phyloP scores from a whole-genome alignment of 768 basidiomycete species.

The Hypsizygus marmoreus region DNA sequence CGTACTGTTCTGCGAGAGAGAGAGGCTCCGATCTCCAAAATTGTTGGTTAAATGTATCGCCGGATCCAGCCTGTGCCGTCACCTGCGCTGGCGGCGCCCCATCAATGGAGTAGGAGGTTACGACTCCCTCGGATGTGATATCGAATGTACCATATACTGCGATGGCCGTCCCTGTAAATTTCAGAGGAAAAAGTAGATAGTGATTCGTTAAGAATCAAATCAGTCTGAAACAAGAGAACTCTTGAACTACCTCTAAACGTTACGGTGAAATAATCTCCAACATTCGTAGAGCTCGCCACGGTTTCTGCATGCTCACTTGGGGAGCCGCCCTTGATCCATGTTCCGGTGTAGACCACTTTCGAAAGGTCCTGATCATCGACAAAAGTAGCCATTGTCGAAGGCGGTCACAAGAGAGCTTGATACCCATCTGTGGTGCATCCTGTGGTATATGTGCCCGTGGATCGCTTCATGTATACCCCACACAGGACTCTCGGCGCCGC shows the following conservation, averaged over 20 bases:
- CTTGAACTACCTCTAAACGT: slow-evolving; percentile 31
- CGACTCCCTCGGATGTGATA: slow-evolving; percentile 34
- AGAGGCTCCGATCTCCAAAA: slow-evolving; percentile 36
- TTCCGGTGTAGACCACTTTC: slow-evolving; percentile 33
- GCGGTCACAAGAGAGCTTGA: not conserved
- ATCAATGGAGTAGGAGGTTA: slow-evolving; percentile 37
- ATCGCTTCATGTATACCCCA: no score
- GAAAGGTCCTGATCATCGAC: slow-evolving; percentile 38
- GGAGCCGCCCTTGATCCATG: slow-evolving; percentile 33
- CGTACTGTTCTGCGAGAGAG: slow-evolving; percentile 32
- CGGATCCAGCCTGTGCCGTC: slow-evolving; percentile 25
- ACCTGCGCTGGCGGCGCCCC: slow-evolving; percentile 24
- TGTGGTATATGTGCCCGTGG: no score
- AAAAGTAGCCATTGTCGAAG: slow-evolving; percentile 11
- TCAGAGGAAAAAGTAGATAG: not conserved
- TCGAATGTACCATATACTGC: slow-evolving; percentile 38
- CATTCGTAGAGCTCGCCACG: slow-evolving; percentile 33
- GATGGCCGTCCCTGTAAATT: slow-evolving; percentile 30
- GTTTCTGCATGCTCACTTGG: slow-evolving; percentile 28
- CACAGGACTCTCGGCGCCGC: no score
- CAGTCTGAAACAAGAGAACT: not conserved
- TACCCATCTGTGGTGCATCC: slow-evolving; percentile 6
- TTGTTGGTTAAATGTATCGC: slow-evolving; percentile 32
- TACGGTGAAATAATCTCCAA: slow-evolving; percentile 35
- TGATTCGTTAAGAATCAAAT: not conserved